Base-by-base conservation (phyloP, 208 protist genomes). In the Trypanosoma caninum region DNA sequence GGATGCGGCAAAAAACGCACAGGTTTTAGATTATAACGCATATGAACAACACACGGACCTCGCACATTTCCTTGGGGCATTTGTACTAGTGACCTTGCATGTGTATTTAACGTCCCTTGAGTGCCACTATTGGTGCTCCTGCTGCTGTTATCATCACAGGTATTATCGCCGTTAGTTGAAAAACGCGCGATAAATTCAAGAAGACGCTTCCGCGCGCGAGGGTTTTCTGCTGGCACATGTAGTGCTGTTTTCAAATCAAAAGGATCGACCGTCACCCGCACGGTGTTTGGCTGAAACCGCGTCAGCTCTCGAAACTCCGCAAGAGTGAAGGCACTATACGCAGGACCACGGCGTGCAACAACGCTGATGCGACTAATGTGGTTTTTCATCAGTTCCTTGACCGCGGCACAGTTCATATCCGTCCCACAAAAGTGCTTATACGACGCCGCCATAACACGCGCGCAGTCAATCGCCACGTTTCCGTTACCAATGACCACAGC, bases 231-330 rank as follows among this genome's bases (percentile, higher is more conserved):
- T 3, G 54, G 56, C 27, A 59, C 41, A 16, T 34, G 48, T 3
- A 82, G 46, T 18, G 77, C 75, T 20, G 34, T 48, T 18, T 76
- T 72, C 38, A 89, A 57, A 30, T 84, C 68, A 57, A 97, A 95
- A 9, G 72, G 57, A 34, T 91, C 85, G 10, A 84, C 77, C 33
- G 59, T 45, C 11, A 93, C 85, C 56, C 72, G 82, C 20, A 94
- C 82, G 3, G 67, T 71, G 16, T 76, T 72, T 23, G 70, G 56
- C 54, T 93, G 81, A 41, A 77, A 88, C 28, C 70, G 78, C 18
- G 84, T 87, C 44, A 98, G 62, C 72, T 99, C 97, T n/a, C 97
- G 87, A 66, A 99, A 90, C 80, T 98, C 95, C 11, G 97, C 97
- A 54, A 89, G 98, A 13, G 96, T 96, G 61, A 97, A 98, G 27